Evolutionary conservation across 345 rosid species (phyloP).

Genomic region (Salix purpurea): DNA sequence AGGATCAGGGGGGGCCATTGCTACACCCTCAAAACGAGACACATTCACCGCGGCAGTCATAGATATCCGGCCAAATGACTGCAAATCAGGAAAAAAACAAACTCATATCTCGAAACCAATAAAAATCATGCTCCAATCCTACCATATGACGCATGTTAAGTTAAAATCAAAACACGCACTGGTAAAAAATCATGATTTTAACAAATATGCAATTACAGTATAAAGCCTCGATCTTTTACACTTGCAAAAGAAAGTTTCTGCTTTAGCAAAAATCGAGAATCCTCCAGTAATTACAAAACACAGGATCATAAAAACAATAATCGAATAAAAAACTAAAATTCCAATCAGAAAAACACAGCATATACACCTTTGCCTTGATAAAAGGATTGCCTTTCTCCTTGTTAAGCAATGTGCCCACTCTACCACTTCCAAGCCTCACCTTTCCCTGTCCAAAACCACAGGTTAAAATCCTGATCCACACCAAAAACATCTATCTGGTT

Average conservation of each 20-base stretch:
- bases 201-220: background rate
- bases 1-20: conserved; percentile 98
- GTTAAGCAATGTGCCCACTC: conserved; percentile 19
- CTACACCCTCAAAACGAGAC: conserved; percentile 77
- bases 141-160: background rate
- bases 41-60: conserved; percentile 61
- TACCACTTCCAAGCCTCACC: conserved; percentile 48
- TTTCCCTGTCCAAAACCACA: conserved; percentile 41
- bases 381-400: conserved; percentile 36
- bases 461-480: conserved; percentile 1
- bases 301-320: background rate
- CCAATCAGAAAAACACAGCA: background rate
- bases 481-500: background rate
- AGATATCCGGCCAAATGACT: conserved; percentile 57
- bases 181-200: background rate
- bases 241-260: background rate
- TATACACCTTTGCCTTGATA: conserved; percentile 48
- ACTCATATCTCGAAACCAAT: background rate
- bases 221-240: background rate
- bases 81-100: conserved; percentile 25
- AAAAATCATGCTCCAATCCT: background rate
- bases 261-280: background rate
- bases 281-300: background rate
- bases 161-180: background rate
- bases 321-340: too few relatives aligned